phyloP scores from a whole-genome alignment of 108 stramenopile species.

The Nitzschia sp. region DNA sequence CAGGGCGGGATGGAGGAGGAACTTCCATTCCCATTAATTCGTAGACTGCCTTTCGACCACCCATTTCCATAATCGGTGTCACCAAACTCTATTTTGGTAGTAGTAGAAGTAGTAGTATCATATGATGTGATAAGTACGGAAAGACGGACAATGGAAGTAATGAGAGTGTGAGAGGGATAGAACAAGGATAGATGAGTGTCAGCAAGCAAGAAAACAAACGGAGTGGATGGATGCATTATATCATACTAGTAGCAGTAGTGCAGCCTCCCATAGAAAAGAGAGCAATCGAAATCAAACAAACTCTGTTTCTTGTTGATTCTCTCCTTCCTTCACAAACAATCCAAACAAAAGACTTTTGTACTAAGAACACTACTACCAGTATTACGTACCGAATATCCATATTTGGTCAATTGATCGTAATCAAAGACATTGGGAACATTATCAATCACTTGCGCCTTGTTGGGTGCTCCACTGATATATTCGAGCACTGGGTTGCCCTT shows the following conservation, averaged over 20 bases:
- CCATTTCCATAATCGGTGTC: constrained; percentile 77
- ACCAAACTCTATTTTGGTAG: constrained; percentile 34
- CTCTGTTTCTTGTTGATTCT: too few relatives aligned
- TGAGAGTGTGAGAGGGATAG: too few relatives aligned
- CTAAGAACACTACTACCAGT: neutral
- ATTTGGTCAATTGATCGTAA: constrained; percentile 74
- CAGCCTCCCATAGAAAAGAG: too few relatives aligned
- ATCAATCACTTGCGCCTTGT: constrained; percentile 62
- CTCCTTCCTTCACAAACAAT: too few relatives aligned
- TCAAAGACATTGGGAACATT: constrained; percentile 70
- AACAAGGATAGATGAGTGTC: neutral
- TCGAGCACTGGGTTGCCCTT: constrained; percentile 76
- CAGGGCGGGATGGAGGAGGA: constrained; percentile 35
- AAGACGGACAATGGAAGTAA: too few relatives aligned
- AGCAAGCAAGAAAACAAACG: too few relatives aligned
- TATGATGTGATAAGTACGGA: too few relatives aligned
- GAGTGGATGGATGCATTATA: too few relatives aligned
- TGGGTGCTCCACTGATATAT: constrained; percentile 72
- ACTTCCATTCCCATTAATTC: constrained; percentile 64
- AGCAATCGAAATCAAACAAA: too few relatives aligned
- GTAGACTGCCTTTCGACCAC: constrained; percentile 77
- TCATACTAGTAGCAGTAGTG: too few relatives aligned
- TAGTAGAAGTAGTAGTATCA: too few relatives aligned
- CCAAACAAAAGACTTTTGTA: too few relatives aligned
- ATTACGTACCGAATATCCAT: constrained; percentile 53